Base-by-base conservation (phyloP, 768 basidiomycete genomes). In the Xerocomellus dryophilus region DNA sequence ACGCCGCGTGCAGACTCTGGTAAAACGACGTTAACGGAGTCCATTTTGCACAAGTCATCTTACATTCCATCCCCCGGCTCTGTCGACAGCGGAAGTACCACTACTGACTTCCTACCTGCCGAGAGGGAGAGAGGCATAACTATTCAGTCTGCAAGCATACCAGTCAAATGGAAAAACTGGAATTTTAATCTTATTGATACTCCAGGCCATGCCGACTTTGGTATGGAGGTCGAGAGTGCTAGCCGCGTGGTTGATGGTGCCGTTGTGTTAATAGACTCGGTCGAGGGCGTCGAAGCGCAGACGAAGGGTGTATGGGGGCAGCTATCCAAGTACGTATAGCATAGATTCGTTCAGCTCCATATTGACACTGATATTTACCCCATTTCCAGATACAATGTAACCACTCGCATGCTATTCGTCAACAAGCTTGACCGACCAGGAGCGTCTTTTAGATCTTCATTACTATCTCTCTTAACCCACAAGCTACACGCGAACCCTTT, bases 221-320 rank as follows among this genome's bases (percentile, higher is more conserved):
- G 92, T n/a, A 93, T 94, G 91, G 92, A 95, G 64, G 93, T 95
- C 25, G 93, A 94, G 71, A 90, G 91, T 63, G 93, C 93, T 8
- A 93, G 91, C 64, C 83, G 92, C 27, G 87, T 95, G 15, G 83
- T 93, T 5, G 92, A 95, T 58, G 93, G 92, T 51, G 92, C 91
- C 15, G 84, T 95, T 27, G 88, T 95, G 29, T 71, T 95, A 31
- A 82, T 95, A 41, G 92, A 95, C 71, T 88, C 91, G 0, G 92
- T 95, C 0, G 92, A 94, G 71, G 92, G 92, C 7, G 92, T 94
- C 6, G 92, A 94, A 69, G 83, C 90, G 11, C 92, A 95, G 66
- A 95, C 93, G 0, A 86, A 84, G 68, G 90, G 88, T 39, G 93
- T 95, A 42, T 94, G 93, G 93, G 75, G 73, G 50, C 92, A 95